Percentiles rank a stretch among this genome's conserved stretches.
Conservation (phyloP, 805 yeast genomes). For the Wickerhamomyces bisporus region DNA sequence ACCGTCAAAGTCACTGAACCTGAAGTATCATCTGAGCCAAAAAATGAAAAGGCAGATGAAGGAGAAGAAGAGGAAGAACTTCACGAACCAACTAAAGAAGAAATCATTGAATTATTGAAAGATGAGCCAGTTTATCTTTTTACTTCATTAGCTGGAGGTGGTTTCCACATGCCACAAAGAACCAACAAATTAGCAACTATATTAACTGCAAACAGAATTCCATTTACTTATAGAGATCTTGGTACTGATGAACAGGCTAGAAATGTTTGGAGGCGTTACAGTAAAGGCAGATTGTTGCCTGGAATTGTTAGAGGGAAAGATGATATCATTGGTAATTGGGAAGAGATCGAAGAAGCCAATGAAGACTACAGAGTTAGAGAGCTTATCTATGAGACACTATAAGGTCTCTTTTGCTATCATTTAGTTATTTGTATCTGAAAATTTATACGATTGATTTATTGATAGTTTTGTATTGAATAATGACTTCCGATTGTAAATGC, state of each 20-base stretch:
- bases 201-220: constrained; percentile 65
- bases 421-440: too few relatives aligned
- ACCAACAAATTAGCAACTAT: constrained; percentile 75
- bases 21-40: too few relatives aligned
- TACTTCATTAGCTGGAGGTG: constrained; percentile 85
- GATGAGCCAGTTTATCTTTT: constrained; percentile 65
- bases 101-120: constrained; percentile 22
- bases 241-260: constrained; percentile 88
- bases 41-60: neutral
- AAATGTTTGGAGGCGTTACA: constrained; percentile 72
- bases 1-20: too few relatives aligned
- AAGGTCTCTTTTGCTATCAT: constrained; percentile 1
- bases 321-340: constrained; percentile 79
- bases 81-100: constrained; percentile 25
- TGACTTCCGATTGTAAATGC: too few relatives aligned
- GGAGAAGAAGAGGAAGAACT: constrained; percentile 10
- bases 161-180: constrained; percentile 70
- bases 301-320: constrained; percentile 82
- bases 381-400: constrained; percentile 59
- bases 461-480: too few relatives aligned
- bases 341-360: constrained; percentile 80
- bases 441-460: neutral
- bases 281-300: constrained; percentile 71
- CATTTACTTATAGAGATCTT: constrained; percentile 65
- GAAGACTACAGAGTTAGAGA: constrained; percentile 67